phyloP scores from a whole-genome alignment of 2,329 filamentous ascomycete species.

The Neoascochyta sp. region DNA sequence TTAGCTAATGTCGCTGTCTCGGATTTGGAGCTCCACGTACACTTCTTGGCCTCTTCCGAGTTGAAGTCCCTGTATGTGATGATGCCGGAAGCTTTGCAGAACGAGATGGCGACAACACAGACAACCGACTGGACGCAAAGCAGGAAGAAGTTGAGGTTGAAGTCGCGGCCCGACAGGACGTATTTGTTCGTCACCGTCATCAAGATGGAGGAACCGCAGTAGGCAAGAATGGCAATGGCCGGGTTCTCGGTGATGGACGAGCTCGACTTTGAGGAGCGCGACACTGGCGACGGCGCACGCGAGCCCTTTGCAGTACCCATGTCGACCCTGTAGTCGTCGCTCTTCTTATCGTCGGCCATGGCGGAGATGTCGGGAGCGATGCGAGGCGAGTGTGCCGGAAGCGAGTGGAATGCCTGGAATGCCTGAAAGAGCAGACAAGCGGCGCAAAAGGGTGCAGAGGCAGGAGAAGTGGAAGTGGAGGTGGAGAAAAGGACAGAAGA shows the following conservation, averaged over 20 bases:
- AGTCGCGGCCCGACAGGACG: conserved; percentile 82
- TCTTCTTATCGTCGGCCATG: conserved; percentile 90
- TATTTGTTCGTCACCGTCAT: conserved; percentile 99
- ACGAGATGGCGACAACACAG: conserved; percentile 78
- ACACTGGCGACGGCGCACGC: conserved; percentile 47
- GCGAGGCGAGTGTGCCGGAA: conserved; percentile 9
- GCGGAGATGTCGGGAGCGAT: conserved; percentile 22
- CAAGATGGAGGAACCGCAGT: conserved; percentile 93
- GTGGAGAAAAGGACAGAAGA: conserved; percentile 17
- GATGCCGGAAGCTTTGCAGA: conserved; percentile 74
- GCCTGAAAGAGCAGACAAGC: conserved; percentile 13
- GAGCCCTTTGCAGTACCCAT: conserved; percentile 50
- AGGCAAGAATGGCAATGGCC: conserved; percentile 74
- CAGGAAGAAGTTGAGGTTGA: conserved; percentile 97
- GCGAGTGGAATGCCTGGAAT: conserved; percentile 13
- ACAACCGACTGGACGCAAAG: conserved; percentile 85
- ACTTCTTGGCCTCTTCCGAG: conserved; percentile 83
- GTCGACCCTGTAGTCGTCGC: conserved; percentile 70
- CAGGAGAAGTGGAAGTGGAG: conserved; percentile 12
- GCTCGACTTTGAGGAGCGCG: conserved; percentile 35
- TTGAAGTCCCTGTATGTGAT: conserved; percentile 87
- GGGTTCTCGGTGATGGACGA: conserved; percentile 67
- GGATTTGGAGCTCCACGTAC: conserved; percentile 50
- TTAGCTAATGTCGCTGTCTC: conserved; percentile 8
- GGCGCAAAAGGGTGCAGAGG: conserved; percentile 12